A percentile compares a stretch with the other conserved stretches of the same genome.
phyloP scores from a whole-genome alignment of 208 protist species.

The Crithidia brevicula region DNA sequence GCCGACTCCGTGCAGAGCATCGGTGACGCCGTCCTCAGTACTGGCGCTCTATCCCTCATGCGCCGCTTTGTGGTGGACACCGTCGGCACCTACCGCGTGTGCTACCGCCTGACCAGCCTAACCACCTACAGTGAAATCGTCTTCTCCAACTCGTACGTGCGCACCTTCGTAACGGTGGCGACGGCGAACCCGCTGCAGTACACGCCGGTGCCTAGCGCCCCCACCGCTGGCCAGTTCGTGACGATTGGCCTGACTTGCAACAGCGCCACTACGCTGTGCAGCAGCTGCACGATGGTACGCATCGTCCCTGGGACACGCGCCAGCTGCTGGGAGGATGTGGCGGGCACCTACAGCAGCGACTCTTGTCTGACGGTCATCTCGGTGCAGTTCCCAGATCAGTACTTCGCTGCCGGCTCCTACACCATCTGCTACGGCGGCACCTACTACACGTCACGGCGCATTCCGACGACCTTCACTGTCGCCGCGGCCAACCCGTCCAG shows the following conservation, averaged over 20 bases:
- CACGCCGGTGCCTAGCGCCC: conserved; percentile 40
- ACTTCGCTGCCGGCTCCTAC: conserved; percentile 64
- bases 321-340: conserved; percentile 69
- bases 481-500: conserved; percentile 62
- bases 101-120: conserved; percentile 59
- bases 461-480: conserved; percentile 70
- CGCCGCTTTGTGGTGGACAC: conserved; percentile 65
- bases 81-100: conserved; percentile 80
- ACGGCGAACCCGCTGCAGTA: conserved; percentile 57
- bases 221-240: conserved; percentile 73
- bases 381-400: conserved; percentile 75
- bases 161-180: conserved; percentile 35
- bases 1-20: conserved; percentile 35
- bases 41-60: conserved; percentile 37
- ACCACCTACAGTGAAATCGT: conserved; percentile 54
- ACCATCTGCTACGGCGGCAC: conserved; percentile 80
- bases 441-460: conserved; percentile 45
- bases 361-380: conserved; percentile 57
- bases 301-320: conserved; percentile 63
- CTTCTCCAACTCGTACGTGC: conserved; percentile 40
- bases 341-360: conserved; percentile 58
- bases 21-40: conserved; percentile 33
- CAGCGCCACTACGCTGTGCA: conserved; percentile 38
- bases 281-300: conserved; percentile 61
- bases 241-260: conserved; percentile 63